Percentiles rank a stretch among this genome's conserved stretches.
phyloP scores from a whole-genome alignment of 106 monocot genomes.

The Narthecium ossifragum region DNA sequence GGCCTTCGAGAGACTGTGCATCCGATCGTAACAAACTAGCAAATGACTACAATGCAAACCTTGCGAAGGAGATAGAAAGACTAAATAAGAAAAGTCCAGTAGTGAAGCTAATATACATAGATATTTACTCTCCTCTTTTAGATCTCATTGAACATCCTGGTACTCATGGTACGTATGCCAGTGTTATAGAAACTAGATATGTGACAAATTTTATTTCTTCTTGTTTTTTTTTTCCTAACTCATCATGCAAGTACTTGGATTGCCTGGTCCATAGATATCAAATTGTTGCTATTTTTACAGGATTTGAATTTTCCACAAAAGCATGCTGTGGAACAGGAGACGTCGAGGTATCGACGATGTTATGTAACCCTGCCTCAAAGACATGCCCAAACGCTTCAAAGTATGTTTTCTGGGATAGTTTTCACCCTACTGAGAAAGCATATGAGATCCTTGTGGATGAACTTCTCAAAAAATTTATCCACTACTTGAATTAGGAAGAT shows the following conservation, averaged over 20 bases:
- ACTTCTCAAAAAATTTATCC: too few relatives aligned
- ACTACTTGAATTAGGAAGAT: too few relatives aligned
- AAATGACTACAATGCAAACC: neutral
- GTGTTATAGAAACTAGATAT: neutral
- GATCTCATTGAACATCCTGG: neutral
- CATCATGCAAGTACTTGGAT: too few relatives aligned
- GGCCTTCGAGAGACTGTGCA: neutral
- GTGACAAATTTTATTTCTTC: neutral
- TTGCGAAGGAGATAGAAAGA: neutral
- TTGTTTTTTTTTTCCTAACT: slow-evolving; percentile 2
- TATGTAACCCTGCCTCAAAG: slow-evolving; percentile 24
- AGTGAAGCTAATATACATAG: slow-evolving; percentile 4
- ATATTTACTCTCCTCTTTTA: slow-evolving; percentile 1
- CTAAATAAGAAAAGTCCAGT: neutral
- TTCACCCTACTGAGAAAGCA: too few relatives aligned
- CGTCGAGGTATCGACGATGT: slow-evolving; percentile 16
- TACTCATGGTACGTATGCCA: neutral
- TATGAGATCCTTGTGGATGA: too few relatives aligned
- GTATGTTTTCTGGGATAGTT: slow-evolving; percentile 49
- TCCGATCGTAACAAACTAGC: neutral
- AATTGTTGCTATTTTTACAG: slow-evolving; percentile 24
- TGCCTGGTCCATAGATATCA: too few relatives aligned
- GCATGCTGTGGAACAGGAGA: slow-evolving; percentile 40
- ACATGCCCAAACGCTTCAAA: slow-evolving; percentile 25
- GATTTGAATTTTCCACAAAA: slow-evolving; percentile 25